A percentile compares a stretch with the other conserved stretches of the same genome.
These are phyloP conservation scores for Xylariales sp. DNA, from an alignment of 2,329 filamentous ascomycete genomes.

Conservation along the genomic window DNA sequence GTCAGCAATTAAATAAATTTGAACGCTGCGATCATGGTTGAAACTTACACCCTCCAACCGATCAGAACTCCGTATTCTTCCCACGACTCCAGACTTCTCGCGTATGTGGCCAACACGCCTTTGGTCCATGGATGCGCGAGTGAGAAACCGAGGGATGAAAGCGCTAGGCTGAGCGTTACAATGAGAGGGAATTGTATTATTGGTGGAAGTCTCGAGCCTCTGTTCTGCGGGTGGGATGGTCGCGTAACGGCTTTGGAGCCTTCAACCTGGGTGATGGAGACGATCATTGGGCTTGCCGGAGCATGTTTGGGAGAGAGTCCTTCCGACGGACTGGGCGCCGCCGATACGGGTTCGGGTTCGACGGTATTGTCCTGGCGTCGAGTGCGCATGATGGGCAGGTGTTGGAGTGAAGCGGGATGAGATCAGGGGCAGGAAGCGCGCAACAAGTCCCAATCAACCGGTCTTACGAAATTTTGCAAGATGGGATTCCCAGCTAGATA, in stretches of 20 bases:
- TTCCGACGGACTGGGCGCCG: too few species aligned
- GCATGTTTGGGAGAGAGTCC: too few species aligned
- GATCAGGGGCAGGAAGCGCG: too few species aligned
- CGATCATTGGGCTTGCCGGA: background rate
- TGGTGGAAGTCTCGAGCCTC: slow-evolving; percentile 34
- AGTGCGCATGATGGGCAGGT: slow-evolving; percentile 11
- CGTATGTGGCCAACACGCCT: slow-evolving; percentile 64
- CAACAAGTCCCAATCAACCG: too few species aligned
- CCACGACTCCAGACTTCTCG: slow-evolving; percentile 58
- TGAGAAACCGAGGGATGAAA: slow-evolving; percentile 63
- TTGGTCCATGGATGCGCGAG: slow-evolving; percentile 54
- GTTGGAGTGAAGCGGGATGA: too few species aligned
- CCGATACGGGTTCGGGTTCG: too few species aligned
- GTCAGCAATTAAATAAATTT: too few species aligned
- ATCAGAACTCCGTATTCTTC: slow-evolving; percentile 52
- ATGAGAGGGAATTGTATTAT: slow-evolving; percentile 48
- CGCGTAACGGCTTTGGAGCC: slow-evolving; percentile 2
- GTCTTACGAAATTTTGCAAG: too few species aligned
- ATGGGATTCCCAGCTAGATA: too few species aligned
- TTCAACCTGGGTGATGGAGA: slow-evolving; percentile 3
- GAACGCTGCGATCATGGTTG: too few species aligned
- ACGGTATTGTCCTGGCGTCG: slow-evolving; percentile 8
- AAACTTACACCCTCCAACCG: slow-evolving; percentile 51
- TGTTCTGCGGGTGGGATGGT: too few species aligned
- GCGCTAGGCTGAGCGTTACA: slow-evolving; percentile 50